Conservation (phyloP, 129 eudicot species). For the Chrysanthemum makinoi region DNA sequence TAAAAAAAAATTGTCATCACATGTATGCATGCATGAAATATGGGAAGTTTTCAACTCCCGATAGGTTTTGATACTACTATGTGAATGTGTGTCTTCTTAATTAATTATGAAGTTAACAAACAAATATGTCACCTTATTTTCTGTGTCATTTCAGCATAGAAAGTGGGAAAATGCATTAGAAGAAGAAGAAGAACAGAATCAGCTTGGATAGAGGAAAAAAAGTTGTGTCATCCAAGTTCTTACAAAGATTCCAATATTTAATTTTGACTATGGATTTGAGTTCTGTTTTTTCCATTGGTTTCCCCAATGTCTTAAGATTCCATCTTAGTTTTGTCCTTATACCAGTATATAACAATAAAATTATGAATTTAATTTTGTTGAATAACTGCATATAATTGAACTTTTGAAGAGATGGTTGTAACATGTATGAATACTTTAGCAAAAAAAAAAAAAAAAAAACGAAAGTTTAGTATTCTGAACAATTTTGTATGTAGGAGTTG, state of each 20-base stretch:
- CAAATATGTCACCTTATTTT: constrained; percentile 29
- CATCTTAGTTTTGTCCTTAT: constrained; percentile 12
- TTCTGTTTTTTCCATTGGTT: constrained; percentile 31
- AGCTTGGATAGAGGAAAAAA: constrained; percentile 21
- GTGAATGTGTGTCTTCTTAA: constrained; percentile 12
- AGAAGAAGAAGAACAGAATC: constrained; percentile 22
- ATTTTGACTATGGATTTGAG: constrained; percentile 32
- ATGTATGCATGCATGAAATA: constrained; percentile 31
- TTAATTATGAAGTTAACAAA: neutral
- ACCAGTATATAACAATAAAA: constrained; percentile 7
- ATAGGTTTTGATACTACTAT: constrained; percentile 19
- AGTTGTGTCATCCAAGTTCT: constrained; percentile 28
- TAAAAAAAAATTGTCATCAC: constrained; percentile 12
- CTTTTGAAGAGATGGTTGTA: no score
- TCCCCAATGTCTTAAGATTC: constrained; percentile 30
- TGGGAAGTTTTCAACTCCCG: constrained; percentile 27
- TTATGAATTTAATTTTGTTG: neutral
- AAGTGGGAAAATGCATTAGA: constrained; percentile 35
- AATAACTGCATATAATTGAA: no score
- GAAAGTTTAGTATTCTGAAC: no score
- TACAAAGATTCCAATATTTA: constrained; percentile 31
- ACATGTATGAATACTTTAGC: no score
- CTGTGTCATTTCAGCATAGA: constrained; percentile 42
- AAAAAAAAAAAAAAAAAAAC: neutral
- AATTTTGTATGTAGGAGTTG: no score